Evolutionary conservation across 2,329 filamentous ascomycete species (phyloP), one percentile per base, ranked within the genome.

Genomic region (Exserohilum rostratum): DNA sequence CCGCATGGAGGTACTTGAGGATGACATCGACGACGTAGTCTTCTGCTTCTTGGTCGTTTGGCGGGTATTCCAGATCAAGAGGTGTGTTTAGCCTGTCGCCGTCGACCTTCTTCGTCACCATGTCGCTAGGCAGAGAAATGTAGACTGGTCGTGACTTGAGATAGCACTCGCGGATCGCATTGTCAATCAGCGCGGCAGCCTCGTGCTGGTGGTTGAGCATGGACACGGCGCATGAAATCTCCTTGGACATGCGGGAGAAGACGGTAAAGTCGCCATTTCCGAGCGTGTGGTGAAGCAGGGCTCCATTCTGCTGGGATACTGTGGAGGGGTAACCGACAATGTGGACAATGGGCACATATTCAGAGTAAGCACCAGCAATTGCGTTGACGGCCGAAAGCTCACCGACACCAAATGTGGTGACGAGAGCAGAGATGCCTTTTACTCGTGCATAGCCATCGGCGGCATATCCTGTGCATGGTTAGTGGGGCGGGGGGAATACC

Each of bases 11-110:
- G 65, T 87, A 88, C 72, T 87, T 87, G 53, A 93, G 78, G 10
- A 96, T 83, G 13, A 91, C 86, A 33, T 90, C 85, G 9, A 96
- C 89, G n/a, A 93, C 90, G 57, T 93, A 92, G 58, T 91, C 83
- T 74, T 96, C 91, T 55, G 85, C 86, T 58, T 88, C 89, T 0
- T 79, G 68, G 20, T 93, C 85, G 67, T 93, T 95, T 15, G 72
- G 57, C 1, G 86, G 84, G 51, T 86, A 83, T 1, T 79, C 73
- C 1, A 93, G 77, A 67, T 92, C 84, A 55, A 96, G 85, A 0
- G 86, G 86, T 0, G 80, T 87, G n/a, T 87, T 82, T 11, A 96
- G 81, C 6, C 87, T 80, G 42, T 84, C 82, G 31, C 90, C 91
- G 70, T 93, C 88, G 20, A 96, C 79, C 76, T 93, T 90, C 72